phyloP scores from a whole-genome alignment of 164 flowering plant genomes.

The Annona squamosa region DNA sequence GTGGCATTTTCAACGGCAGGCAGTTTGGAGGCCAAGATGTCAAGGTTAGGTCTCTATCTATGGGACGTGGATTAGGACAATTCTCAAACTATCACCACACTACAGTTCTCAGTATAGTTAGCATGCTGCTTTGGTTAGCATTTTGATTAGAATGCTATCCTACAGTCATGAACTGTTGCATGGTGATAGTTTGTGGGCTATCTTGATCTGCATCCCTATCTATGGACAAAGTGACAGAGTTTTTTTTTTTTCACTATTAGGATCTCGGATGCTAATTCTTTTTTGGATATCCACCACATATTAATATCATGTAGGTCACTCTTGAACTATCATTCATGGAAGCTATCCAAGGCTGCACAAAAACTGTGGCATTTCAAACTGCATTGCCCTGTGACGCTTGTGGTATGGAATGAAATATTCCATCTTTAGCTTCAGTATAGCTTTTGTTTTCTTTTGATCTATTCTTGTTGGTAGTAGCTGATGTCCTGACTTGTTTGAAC shows the following conservation, averaged over 20 bases:
- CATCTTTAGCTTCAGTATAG: neutral
- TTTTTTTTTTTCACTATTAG: neutral
- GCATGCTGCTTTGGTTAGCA: too few relatives aligned
- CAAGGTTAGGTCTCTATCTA: conserved; percentile 33
- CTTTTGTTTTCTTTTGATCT: neutral
- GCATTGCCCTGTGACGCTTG: conserved; percentile 70
- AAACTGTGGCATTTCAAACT: conserved; percentile 62
- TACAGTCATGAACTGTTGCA: too few relatives aligned
- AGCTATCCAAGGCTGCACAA: conserved; percentile 93
- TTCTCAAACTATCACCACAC: too few relatives aligned
- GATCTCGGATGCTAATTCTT: neutral
- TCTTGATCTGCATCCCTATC: too few relatives aligned
- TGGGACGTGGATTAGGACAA: neutral
- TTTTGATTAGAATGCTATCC: too few relatives aligned
- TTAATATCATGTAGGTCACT: conserved; percentile 32
- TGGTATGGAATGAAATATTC: conserved; percentile 38
- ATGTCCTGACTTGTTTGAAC: neutral
- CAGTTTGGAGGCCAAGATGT: conserved; percentile 53
- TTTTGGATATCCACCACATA: neutral
- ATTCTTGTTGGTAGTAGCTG: neutral
- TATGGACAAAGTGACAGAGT: too few relatives aligned
- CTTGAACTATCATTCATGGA: conserved; percentile 92
- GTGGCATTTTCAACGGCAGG: conserved; percentile 24
- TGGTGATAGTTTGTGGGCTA: too few relatives aligned
- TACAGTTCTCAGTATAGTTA: too few relatives aligned